Evolutionary conservation across 495 filamentous ascomycete species (phyloP).

Genomic region (Arthonia radiata): DNA sequence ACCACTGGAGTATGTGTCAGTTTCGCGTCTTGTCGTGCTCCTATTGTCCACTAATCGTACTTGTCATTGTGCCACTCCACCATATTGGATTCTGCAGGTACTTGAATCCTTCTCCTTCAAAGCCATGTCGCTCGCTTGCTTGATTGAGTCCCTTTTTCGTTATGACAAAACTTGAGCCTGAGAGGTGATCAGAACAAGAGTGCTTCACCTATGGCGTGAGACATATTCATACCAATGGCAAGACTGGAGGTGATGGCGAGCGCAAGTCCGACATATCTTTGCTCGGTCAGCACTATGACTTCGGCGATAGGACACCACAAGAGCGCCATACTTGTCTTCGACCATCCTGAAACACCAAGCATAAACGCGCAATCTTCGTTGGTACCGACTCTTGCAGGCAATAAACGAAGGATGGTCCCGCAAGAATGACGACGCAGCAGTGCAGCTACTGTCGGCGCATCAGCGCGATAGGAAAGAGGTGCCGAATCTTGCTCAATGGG

Average conservation of each 20-base stretch:
- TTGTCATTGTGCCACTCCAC: constrained; percentile 80
- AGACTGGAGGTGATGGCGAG: constrained; percentile 79
- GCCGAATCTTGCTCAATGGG: no score
- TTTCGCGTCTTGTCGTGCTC: constrained; percentile 1
- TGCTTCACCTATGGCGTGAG: constrained; percentile 8
- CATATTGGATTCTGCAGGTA: constrained; percentile 81
- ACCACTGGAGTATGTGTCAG: constrained; percentile 29
- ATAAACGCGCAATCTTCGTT: no score
- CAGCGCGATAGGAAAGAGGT: no score
- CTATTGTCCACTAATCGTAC: constrained; percentile 28
- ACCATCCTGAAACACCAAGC: no score
- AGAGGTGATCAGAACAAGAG: constrained; percentile 4
- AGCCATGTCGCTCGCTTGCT: constrained; percentile 71
- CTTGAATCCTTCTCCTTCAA: constrained; percentile 86
- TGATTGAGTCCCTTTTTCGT: constrained; percentile 87
- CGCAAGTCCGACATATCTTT: constrained; percentile 71
- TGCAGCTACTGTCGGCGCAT: no score
- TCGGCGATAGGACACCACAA: not conserved
- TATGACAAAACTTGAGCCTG: constrained; percentile 80
- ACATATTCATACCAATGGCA: constrained; percentile 51
- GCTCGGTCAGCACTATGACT: constrained; percentile 15
- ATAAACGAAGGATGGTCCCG: no score
- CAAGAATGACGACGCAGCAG: no score
- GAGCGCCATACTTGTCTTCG: constrained; percentile 56
- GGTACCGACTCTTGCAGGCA: no score